Percentiles rank a stretch among this genome's conserved stretches.
These are phyloP conservation scores for Monosporascus sp. DNA, from an alignment of 2,329 filamentous ascomycete genomes.

Conservation along the genomic window DNA sequence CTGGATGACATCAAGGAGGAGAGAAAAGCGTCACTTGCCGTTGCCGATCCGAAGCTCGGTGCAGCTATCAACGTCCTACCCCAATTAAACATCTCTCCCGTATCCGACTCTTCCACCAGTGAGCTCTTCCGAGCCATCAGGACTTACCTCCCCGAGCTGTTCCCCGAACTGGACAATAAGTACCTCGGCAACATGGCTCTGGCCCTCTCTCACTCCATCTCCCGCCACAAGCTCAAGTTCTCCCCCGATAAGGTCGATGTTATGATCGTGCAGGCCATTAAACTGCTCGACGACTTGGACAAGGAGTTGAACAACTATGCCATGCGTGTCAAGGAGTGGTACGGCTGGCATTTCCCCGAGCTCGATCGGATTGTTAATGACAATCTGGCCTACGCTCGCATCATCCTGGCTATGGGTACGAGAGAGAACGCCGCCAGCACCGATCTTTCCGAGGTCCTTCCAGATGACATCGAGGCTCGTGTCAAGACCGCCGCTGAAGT, in stretches of 20 bases:
- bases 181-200: conserved; percentile 93
- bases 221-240: conserved; percentile 97
- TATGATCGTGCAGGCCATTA: conserved; percentile 98
- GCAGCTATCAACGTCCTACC: conserved; percentile 90
- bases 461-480: conserved; percentile 87
- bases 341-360: conserved; percentile 99
- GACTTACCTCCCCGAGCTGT: conserved; percentile 81
- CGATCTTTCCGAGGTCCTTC: conserved; percentile 84
- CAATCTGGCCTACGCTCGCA: conserved; percentile 87
- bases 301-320: conserved; percentile 99
- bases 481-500: conserved; percentile 94
- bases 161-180: conserved; percentile 78
- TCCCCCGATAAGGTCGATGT: conserved; percentile 98
- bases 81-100: conserved; percentile 74
- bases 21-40: conserved; percentile 92
- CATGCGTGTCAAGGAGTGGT: conserved; percentile 99
- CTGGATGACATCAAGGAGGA: conserved; percentile 92
- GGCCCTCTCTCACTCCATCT: conserved; percentile 94
- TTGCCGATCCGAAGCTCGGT: conserved; percentile 88
- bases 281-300: conserved; percentile 89
- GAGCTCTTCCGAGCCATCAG: conserved; percentile 94
- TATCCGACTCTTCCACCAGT: conserved; percentile 74
- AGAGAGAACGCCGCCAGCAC: conserved; percentile 70
- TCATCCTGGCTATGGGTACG: conserved; percentile 86
- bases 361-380: conserved; percentile 96